These are phyloP conservation scores for Botrytis tulipae DNA, from an alignment of 2,329 filamentous ascomycete species.

Conservation along the genomic window DNA sequence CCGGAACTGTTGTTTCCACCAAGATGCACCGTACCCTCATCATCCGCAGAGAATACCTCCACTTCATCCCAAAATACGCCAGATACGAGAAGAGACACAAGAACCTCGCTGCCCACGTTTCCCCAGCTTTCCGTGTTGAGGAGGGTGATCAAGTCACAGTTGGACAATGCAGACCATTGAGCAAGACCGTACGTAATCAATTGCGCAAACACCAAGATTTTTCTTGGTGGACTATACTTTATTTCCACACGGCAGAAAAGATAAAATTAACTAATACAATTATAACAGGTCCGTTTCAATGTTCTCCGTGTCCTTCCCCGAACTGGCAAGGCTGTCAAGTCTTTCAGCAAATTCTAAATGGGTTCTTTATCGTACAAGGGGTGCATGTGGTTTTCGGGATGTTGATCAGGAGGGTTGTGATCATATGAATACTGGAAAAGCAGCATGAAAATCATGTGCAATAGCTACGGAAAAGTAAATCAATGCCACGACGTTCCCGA, in stretches of 20 bases:
- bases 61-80: constrained; percentile 99
- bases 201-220: not conserved
- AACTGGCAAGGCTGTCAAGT: constrained; percentile 96
- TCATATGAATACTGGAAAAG: constrained; percentile 33
- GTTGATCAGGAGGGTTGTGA: constrained; percentile 37
- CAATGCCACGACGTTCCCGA: constrained; percentile 35
- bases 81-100: constrained; percentile 99
- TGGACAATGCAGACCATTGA: constrained; percentile 97
- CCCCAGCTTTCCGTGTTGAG: constrained; percentile 99
- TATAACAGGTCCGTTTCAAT: constrained; percentile 89
- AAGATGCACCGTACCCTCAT: constrained; percentile 99
- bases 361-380: constrained; percentile 31
- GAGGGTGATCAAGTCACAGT: constrained; percentile 99
- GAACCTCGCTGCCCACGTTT: constrained; percentile 99
- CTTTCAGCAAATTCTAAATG: constrained; percentile 96
- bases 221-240: not conserved
- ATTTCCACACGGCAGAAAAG: not conserved
- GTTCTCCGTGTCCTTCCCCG: constrained; percentile 97
- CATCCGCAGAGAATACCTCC: constrained; percentile 99
- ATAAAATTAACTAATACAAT: not conserved
- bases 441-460: constrained; percentile 35
- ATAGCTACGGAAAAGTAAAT: constrained; percentile 36
- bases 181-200: constrained; percentile 86
- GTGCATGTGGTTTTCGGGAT: constrained; percentile 39
- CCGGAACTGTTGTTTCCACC: constrained; percentile 97